A percentile compares a stretch with the other conserved stretches of the same genome.
Conservation (phyloP, 192 early-diverging fungal species). For the Jimgerdemannia flammicorona region DNA sequence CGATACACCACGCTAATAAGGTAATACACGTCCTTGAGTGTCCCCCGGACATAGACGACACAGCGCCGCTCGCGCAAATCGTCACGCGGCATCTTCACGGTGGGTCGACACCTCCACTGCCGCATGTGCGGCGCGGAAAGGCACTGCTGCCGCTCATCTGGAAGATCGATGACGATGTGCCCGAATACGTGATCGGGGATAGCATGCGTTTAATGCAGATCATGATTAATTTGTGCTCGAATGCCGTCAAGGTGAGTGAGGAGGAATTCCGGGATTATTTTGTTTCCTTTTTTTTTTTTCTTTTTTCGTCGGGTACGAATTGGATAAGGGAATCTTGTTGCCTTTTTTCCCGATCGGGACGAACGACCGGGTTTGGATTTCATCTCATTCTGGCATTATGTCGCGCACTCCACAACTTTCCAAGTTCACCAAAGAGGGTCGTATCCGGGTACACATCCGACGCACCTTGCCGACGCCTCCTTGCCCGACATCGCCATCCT, state of each 20-base stretch:
- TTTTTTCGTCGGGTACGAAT: background rate
- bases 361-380: too few relatives aligned
- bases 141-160: constrained; percentile 41
- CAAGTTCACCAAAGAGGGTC: constrained; percentile 32
- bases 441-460: constrained; percentile 23
- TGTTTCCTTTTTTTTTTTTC: background rate
- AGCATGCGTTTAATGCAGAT: constrained; percentile 49
- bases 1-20: constrained; percentile 27
- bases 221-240: constrained; percentile 48
- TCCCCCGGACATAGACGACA: constrained; percentile 24
- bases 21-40: constrained; percentile 27
- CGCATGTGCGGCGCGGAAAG: constrained; percentile 12
- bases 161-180: constrained; percentile 46
- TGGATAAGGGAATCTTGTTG: background rate
- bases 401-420: too few relatives aligned
- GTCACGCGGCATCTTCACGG: constrained; percentile 5
- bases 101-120: constrained; percentile 7
- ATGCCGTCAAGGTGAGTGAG: constrained; percentile 47
- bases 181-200: constrained; percentile 49
- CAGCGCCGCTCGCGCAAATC: constrained; percentile 18
- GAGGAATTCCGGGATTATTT: background rate
- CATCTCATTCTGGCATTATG: too few relatives aligned
- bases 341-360: too few relatives aligned
- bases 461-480: constrained; percentile 23
- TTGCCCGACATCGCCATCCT: constrained; percentile 6